These are phyloP conservation scores for Chytriomyces confervae DNA, from an alignment of 192 early-diverging fungal genomes.

Conservation along the genomic window DNA sequence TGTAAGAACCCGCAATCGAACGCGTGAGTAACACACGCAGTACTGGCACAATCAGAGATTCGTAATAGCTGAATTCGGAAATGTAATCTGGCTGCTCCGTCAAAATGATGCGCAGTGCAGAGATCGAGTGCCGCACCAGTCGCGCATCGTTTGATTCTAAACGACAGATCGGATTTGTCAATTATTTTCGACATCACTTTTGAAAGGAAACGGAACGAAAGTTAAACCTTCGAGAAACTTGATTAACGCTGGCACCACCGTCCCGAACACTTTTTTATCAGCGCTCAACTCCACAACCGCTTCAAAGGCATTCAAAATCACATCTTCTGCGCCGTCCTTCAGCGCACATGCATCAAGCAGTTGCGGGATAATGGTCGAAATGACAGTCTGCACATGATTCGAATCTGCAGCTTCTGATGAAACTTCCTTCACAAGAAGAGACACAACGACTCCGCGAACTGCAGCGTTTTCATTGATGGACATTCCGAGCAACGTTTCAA, in stretches of 20 bases:
- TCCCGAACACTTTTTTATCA: neutral
- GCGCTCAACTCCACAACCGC: constrained; percentile 13
- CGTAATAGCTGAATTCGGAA: neutral
- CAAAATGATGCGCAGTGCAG: constrained; percentile 25
- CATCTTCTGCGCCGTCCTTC: neutral
- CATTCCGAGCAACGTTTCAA: constrained; percentile 57
- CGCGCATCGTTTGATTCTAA: neutral
- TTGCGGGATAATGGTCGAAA: constrained; percentile 20
- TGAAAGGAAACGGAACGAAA: neutral
- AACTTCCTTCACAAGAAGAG: constrained; percentile 5
- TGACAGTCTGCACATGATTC: neutral
- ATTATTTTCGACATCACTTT: no score
- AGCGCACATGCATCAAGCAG: constrained; percentile 15
- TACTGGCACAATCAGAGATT: constrained; percentile 1
- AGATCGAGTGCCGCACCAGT: neutral
- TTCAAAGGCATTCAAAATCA: constrained; percentile 25
- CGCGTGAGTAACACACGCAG: constrained; percentile 7
- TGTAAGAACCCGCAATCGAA: neutral
- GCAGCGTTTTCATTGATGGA: constrained; percentile 76
- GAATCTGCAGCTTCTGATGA: no score
- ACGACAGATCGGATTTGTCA: neutral
- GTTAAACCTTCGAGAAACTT: constrained; percentile 5
- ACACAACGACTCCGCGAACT: constrained; percentile 29
- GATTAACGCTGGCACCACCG: constrained; percentile 7
- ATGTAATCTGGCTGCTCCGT: neutral